These are phyloP conservation scores for Endoconidiophora polonica DNA, from an alignment of 2,329 filamentous ascomycete species.

Conservation along the genomic window DNA sequence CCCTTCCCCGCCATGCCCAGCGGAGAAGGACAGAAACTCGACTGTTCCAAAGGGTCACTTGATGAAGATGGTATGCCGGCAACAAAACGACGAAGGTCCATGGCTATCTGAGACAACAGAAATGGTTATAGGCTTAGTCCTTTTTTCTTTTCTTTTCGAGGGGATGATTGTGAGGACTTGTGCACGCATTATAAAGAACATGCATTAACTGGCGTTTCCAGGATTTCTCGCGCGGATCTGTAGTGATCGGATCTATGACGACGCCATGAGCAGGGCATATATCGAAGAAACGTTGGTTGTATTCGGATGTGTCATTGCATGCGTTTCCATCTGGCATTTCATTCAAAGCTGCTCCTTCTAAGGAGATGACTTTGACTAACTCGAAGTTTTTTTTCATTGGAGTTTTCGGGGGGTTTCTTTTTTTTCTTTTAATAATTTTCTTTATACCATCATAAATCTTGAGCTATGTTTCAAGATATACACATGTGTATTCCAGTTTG, in stretches of 20 bases:
- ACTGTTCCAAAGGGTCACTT: background rate
- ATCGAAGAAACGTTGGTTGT: background rate
- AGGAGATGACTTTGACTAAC: background rate
- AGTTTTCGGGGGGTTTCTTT: background rate
- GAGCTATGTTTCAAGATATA: background rate
- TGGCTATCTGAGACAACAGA: background rate
- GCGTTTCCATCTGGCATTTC: background rate
- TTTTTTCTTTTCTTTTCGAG: background rate
- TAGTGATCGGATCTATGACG: background rate
- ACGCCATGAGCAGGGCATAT: background rate
- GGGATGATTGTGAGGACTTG: no score
- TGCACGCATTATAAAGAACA: no score
- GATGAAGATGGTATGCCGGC: constrained; percentile 1
- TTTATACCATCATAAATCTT: background rate
- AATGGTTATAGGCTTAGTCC: background rate
- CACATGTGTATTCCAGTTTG: background rate
- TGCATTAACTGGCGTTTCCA: background rate
- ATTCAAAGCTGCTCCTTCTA: background rate
- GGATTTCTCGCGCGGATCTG: background rate
- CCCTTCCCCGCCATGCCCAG: constrained; percentile 29
- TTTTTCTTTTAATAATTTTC: background rate
- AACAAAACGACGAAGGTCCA: background rate
- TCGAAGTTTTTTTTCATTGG: background rate
- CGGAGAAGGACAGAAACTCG: background rate
- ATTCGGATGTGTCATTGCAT: background rate